Percentiles rank a stretch among this genome's conserved stretches.
Conservation (phyloP, 1,284 basidiomycete species). For the Abortiporus biennis region DNA sequence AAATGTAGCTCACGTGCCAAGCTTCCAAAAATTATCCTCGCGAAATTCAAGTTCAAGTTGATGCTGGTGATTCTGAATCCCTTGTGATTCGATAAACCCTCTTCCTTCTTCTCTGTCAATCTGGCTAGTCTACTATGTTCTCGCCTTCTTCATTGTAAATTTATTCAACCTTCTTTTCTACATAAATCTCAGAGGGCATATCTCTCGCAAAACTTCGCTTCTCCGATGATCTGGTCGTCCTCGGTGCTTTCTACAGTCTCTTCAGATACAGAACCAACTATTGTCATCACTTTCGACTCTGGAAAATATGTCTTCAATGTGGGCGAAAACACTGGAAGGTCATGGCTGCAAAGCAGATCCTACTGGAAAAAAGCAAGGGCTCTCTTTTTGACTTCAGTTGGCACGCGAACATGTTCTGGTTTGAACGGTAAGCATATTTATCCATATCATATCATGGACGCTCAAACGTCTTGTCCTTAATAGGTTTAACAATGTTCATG, state of each 20-base stretch:
- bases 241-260: slow-evolving; percentile 50
- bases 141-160: slow-evolving; percentile 19
- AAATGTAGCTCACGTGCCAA: too few species aligned
- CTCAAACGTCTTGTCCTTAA: background rate
- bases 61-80: too few species aligned
- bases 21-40: too few species aligned
- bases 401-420: slow-evolving; percentile 58
- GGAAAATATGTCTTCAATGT: slow-evolving; percentile 85
- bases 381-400: slow-evolving; percentile 69
- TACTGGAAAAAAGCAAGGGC: slow-evolving; percentile 62
- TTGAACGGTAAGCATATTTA: slow-evolving; percentile 60
- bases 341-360: slow-evolving; percentile 62
- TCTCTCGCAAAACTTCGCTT: too few species aligned
- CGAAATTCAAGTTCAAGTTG: too few species aligned
- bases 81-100: too few species aligned
- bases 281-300: slow-evolving; percentile 71
- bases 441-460: background rate
- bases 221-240: slow-evolving; percentile 63
- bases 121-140: slow-evolving; percentile 13
- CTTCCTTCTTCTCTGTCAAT: too few species aligned
- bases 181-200: too few species aligned
- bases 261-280: slow-evolving; percentile 73
- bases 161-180: too few species aligned
- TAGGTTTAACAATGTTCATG: slow-evolving; percentile 79
- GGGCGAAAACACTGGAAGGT: slow-evolving; percentile 74